These are phyloP conservation scores for Sporothrix schenckii DNA, from an alignment of 2,329 filamentous ascomycete species.

Conservation along the genomic window DNA sequence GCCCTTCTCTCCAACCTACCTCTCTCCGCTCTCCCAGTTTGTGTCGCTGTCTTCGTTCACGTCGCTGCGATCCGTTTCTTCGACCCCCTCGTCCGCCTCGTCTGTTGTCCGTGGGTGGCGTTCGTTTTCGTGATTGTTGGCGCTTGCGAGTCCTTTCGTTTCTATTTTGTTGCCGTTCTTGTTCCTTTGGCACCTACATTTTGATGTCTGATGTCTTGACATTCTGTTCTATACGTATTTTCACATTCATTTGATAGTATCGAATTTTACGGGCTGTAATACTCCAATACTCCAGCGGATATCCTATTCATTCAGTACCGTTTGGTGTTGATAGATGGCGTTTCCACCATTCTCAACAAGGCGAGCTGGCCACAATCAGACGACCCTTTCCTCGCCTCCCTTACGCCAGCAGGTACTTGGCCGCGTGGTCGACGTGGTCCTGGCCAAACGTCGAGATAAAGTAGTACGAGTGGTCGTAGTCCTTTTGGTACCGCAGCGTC, in stretches of 20 bases:
- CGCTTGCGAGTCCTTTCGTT: not conserved
- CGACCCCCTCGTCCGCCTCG: constrained; percentile 17
- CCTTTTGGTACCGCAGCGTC: constrained; percentile 80
- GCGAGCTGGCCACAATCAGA: too few relatives aligned
- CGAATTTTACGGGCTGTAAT: not conserved
- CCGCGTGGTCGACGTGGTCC: constrained; percentile 89
- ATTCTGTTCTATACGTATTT: constrained; percentile 1
- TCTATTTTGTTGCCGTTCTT: not conserved
- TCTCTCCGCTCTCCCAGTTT: not conserved
- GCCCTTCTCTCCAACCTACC: not conserved
- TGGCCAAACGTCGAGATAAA: constrained; percentile 90
- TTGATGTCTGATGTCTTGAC: not conserved
- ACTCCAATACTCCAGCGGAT: not conserved
- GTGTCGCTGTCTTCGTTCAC: not conserved
- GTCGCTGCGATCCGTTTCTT: not conserved
- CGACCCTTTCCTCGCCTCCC: too few relatives aligned
- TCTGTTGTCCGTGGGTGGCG: constrained; percentile 20
- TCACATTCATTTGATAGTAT: constrained; percentile 4
- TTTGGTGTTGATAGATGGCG: not conserved
- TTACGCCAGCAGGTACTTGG: constrained; percentile 67
- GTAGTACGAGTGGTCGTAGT: constrained; percentile 97
- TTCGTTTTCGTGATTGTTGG: not conserved
- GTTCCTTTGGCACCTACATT: not conserved
- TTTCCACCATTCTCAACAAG: constrained; percentile 32
- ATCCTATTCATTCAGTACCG: too few relatives aligned